Conservation (phyloP, 164 flowering plant genomes). For the Aristolochia contorta region DNA sequence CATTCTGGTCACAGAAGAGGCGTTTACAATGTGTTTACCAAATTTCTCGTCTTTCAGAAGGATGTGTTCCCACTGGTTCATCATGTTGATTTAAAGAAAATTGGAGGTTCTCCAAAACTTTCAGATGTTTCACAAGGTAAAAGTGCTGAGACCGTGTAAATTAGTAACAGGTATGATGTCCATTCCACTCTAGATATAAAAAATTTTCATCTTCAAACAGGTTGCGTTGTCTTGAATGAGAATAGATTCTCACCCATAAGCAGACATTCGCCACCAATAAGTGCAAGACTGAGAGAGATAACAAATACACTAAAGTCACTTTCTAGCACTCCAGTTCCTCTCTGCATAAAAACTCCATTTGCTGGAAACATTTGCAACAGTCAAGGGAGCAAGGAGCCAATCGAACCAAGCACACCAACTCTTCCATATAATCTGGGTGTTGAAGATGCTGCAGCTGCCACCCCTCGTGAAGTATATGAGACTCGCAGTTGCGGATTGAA, state of each 20-base stretch:
- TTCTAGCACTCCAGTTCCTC: constrained; percentile 23
- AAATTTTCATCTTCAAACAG: not conserved
- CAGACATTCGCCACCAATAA: constrained; percentile 44
- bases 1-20: no score
- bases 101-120: not conserved
- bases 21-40: no score
- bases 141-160: not conserved
- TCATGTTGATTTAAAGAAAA: not conserved
- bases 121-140: not conserved
- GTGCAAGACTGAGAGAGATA: constrained; percentile 37
- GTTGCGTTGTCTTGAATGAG: not conserved
- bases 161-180: not conserved
- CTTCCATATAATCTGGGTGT: constrained; percentile 5
- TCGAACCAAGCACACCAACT: constrained; percentile 26
- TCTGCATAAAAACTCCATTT: constrained; percentile 11
- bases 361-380: not conserved
- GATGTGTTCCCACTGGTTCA: not conserved
- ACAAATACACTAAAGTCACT: constrained; percentile 37
- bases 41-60: no score
- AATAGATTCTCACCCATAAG: constrained; percentile 10
- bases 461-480: constrained; percentile 31
- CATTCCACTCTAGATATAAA: not conserved
- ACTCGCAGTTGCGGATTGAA: constrained; percentile 35
- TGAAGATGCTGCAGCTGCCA: constrained; percentile 14
- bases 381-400: constrained; percentile 2